Conservation (phyloP, 176 grass and related monocot genomes). For the Cymbopogon citratus region DNA sequence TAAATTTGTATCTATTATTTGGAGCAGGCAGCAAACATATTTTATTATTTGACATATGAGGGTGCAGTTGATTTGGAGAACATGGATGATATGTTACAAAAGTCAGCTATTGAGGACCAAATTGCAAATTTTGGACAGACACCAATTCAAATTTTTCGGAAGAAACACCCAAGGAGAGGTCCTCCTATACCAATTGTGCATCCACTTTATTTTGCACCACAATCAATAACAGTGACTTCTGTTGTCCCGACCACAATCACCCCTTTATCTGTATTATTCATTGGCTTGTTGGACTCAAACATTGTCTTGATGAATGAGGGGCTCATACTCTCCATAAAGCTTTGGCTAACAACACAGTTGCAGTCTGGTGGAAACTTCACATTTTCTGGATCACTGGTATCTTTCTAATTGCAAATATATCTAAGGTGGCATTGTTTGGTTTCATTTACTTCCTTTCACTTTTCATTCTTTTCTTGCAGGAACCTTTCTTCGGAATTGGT, state of each 20-base stretch:
- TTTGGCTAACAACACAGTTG: slow-evolving; percentile 85
- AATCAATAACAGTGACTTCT: slow-evolving; percentile 78
- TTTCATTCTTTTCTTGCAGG: slow-evolving; percentile 41
- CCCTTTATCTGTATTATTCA: slow-evolving; percentile 63
- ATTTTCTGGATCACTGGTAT: slow-evolving; percentile 94
- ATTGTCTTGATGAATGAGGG: slow-evolving; percentile 67
- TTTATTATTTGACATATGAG: slow-evolving; percentile 98
- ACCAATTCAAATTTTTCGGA: slow-evolving; percentile 92
- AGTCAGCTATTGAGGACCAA: slow-evolving; percentile 97
- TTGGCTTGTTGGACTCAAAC: slow-evolving; percentile 77
- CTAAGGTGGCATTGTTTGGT: neutral
- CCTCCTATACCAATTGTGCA: slow-evolving; percentile 92
- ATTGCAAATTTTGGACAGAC: slow-evolving; percentile 99
- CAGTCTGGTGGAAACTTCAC: slow-evolving; percentile 92
- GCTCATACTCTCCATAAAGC: slow-evolving; percentile 71
- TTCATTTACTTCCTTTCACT: slow-evolving; percentile 23
- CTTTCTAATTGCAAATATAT: slow-evolving; percentile 10
- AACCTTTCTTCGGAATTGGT: slow-evolving; percentile 96
- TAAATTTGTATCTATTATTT: slow-evolving; percentile 25
- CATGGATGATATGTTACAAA: slow-evolving; percentile 97
- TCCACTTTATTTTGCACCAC: slow-evolving; percentile 92
- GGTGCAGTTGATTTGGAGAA: slow-evolving; percentile 97
- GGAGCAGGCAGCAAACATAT: slow-evolving; percentile 89
- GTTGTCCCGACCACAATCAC: slow-evolving; percentile 45
- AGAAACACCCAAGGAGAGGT: slow-evolving; percentile 94